phyloP scores from a whole-genome alignment of 2,329 filamentous ascomycete species.

The Beauveria sp. region DNA sequence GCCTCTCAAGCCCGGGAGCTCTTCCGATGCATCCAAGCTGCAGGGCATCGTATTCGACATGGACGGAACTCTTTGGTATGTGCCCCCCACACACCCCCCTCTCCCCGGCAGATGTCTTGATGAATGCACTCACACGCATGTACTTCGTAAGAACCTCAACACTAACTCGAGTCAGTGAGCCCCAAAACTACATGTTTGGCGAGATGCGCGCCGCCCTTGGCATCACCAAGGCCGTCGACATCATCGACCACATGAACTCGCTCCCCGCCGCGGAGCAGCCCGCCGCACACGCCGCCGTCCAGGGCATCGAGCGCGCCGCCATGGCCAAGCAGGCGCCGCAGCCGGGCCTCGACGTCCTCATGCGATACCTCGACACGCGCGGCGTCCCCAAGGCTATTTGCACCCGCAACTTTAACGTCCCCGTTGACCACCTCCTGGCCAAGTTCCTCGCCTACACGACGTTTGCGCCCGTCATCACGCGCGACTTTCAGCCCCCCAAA shows the following conservation, averaged over 20 bases:
- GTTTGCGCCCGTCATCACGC: conserved; percentile 75
- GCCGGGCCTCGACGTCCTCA: conserved; percentile 67
- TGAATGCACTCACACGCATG: conserved; percentile 4
- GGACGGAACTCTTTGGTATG: conserved; percentile 82
- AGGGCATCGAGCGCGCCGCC: conserved; percentile 68
- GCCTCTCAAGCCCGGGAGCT: conserved; percentile 37
- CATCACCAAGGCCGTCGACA: conserved; percentile 69
- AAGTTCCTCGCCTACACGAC: conserved; percentile 63
- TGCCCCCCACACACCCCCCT: background rate
- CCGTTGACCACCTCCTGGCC: conserved; percentile 64
- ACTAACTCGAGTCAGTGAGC: conserved; percentile 51
- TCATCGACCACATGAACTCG: conserved; percentile 77
- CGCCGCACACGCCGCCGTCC: conserved; percentile 64
- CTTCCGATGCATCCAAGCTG: conserved; percentile 35
- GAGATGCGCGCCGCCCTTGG: conserved; percentile 72
- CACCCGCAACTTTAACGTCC: conserved; percentile 85
- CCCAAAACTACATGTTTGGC: conserved; percentile 91
- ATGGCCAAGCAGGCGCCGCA: conserved; percentile 78
- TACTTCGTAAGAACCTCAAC: background rate
- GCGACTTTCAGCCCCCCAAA: conserved; percentile 77
- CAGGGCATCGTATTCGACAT: conserved; percentile 78
- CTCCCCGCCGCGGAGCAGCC: conserved; percentile 56
- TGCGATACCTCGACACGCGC: conserved; percentile 62
- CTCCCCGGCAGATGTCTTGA: no score
- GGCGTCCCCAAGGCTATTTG: conserved; percentile 74